Percentiles rank a stretch among this genome's conserved stretches.
Conservation (phyloP, 2,329 filamentous ascomycete species). For the Fulvia fulva region DNA sequence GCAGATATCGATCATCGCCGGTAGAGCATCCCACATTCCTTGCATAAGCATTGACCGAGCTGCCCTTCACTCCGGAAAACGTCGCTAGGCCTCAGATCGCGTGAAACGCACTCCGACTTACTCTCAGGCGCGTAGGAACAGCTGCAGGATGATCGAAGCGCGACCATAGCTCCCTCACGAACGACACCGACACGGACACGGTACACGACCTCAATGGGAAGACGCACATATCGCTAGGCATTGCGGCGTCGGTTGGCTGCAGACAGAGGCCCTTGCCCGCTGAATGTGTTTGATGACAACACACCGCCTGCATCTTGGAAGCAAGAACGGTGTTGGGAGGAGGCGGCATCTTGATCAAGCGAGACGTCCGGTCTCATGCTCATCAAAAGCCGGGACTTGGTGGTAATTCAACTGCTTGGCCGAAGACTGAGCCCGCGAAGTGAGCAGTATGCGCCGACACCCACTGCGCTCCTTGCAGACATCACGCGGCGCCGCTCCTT, state of each 20-base stretch:
- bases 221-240: slow-evolving; percentile 7
- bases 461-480: slow-evolving; percentile 21
- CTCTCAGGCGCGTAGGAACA: background rate
- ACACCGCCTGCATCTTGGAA: slow-evolving; percentile 8
- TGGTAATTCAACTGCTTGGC: slow-evolving; percentile 25
- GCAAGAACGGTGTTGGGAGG: background rate
- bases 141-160: background rate
- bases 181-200: background rate
- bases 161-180: background rate
- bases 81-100: background rate
- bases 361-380: slow-evolving; percentile 4
- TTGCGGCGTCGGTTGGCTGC: slow-evolving; percentile 13
- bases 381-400: background rate
- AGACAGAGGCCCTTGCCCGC: slow-evolving; percentile 7
- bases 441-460: slow-evolving; percentile 30
- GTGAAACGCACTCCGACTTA: background rate
- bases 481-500: slow-evolving; percentile 26
- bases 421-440: no score
- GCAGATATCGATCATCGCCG: background rate
- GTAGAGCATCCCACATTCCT: background rate
- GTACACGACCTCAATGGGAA: slow-evolving; percentile 10
- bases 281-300: slow-evolving; percentile 4
- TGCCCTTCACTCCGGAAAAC: background rate
- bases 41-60: slow-evolving; percentile 4
- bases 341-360: background rate